Conservation (phyloP, 1,139 yeast genomes). For the Yamadazyma epiphylla region DNA sequence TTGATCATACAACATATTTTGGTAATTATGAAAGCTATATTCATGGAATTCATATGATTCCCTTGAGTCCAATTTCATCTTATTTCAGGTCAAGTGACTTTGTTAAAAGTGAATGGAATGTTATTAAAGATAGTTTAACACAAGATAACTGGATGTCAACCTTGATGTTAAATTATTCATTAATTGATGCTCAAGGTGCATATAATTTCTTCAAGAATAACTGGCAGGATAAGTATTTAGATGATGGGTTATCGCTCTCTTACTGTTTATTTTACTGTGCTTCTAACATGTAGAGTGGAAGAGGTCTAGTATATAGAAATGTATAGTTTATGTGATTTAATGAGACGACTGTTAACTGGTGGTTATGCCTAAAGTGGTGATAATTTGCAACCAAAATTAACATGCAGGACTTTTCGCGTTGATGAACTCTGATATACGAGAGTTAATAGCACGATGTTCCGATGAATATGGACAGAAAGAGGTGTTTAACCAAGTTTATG, state of each 20-base stretch:
- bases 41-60: conserved; percentile 90
- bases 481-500: no score
- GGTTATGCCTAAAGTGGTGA: no score
- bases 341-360: no score
- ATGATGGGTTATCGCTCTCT: conserved; percentile 20
- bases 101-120: conserved; percentile 80
- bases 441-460: no score
- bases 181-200: conserved; percentile 16
- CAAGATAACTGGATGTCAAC: conserved; percentile 21
- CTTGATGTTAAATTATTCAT: conserved; percentile 18
- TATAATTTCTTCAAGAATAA: conserved; percentile 14
- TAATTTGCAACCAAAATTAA: no score
- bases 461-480: no score
- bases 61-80: conserved; percentile 89
- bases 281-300: conserved; percentile 12
- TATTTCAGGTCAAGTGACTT: conserved; percentile 63
- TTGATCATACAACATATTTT: conserved; percentile 85
- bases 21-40: conserved; percentile 70
- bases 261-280: conserved; percentile 22
- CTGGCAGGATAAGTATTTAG: conserved; percentile 10
- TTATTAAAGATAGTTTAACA: conserved; percentile 18
- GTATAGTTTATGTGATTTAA: no score
- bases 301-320: no score
- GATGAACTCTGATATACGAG: no score
- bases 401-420: no score